Conservation (phyloP, 768 basidiomycete genomes). For the Leccinum broughii region DNA sequence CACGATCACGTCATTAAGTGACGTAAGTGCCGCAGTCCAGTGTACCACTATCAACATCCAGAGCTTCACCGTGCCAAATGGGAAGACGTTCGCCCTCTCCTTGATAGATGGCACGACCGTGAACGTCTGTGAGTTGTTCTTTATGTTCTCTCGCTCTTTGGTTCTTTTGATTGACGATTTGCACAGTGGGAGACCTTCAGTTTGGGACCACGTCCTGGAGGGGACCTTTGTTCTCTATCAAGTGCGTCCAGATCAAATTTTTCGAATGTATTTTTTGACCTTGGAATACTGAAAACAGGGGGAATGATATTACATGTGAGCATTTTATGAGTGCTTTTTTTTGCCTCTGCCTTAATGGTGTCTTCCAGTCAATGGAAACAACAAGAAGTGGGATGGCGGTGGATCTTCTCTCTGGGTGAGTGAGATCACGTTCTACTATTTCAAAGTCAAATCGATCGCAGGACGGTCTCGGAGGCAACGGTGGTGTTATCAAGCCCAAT, state of each 20-base stretch:
- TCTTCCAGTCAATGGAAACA: slow-evolving; percentile 40
- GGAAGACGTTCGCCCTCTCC: slow-evolving; percentile 47
- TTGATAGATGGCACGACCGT: slow-evolving; percentile 54
- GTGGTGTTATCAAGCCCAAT: slow-evolving; percentile 23
- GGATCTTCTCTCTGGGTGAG: slow-evolving; percentile 47
- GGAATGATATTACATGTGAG: slow-evolving; percentile 50
- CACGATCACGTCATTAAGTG: slow-evolving; percentile 53
- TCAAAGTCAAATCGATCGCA: slow-evolving; percentile 6
- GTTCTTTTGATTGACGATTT: neutral
- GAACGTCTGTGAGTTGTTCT: slow-evolving; percentile 47
- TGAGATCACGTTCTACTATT: neutral
- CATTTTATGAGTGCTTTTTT: neutral
- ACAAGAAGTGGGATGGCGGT: slow-evolving; percentile 41
- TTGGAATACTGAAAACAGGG: slow-evolving; percentile 34
- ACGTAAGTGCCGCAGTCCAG: slow-evolving; percentile 50
- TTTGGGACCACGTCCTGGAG: slow-evolving; percentile 55
- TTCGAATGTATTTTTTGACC: neutral
- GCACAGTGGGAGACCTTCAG: slow-evolving; percentile 54
- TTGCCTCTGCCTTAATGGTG: neutral
- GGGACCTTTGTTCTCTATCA: slow-evolving; percentile 55
- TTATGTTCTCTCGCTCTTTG: neutral
- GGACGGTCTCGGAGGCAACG: slow-evolving; percentile 28
- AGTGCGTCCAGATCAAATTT: slow-evolving; percentile 30
- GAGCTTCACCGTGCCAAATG: slow-evolving; percentile 56
- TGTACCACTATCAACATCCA: slow-evolving; percentile 62